These are phyloP conservation scores for Termitomyces sp. DNA, from an alignment of 768 basidiomycete species.

Conservation along the genomic window DNA sequence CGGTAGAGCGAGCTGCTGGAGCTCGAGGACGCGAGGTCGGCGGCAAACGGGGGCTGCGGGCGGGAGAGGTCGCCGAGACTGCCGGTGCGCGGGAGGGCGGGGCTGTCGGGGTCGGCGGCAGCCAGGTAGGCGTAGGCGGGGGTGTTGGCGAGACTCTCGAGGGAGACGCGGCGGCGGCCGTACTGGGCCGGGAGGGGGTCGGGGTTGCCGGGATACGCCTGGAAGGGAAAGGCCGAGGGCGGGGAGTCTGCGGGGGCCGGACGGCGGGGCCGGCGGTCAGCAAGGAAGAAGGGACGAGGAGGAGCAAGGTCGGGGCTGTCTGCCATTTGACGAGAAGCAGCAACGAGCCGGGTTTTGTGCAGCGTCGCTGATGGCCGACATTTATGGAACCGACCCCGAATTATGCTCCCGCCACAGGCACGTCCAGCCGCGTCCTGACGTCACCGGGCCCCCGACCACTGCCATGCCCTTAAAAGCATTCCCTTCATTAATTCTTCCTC, in stretches of 20 bases:
- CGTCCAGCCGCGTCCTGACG: background rate
- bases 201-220: conserved; percentile 61
- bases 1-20: conserved; percentile 35
- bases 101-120: conserved; percentile 11
- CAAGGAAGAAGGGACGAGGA: background rate
- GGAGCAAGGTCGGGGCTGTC: background rate
- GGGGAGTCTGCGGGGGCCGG: conserved; percentile 23
- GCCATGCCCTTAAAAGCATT: background rate
- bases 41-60: conserved; percentile 24
- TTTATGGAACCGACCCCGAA: background rate
- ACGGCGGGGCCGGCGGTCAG: background rate
- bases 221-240: conserved; percentile 47
- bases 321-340: no score
- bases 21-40: conserved; percentile 7
- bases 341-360: background rate
- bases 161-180: conserved; percentile 34
- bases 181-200: conserved; percentile 48
- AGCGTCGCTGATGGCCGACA: conserved; percentile 8
- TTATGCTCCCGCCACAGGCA: background rate
- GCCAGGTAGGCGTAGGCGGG: conserved; percentile 16
- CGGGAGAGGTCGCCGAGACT: conserved; percentile 24
- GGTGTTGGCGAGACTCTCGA: conserved; percentile 30
- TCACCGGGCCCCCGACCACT: conserved; percentile 2
- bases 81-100: conserved; percentile 15
- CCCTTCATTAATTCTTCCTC: background rate